Evolutionary conservation across 768 basidiomycete genomes (phyloP).

Genomic region (Psilocybe tampanensis): DNA sequence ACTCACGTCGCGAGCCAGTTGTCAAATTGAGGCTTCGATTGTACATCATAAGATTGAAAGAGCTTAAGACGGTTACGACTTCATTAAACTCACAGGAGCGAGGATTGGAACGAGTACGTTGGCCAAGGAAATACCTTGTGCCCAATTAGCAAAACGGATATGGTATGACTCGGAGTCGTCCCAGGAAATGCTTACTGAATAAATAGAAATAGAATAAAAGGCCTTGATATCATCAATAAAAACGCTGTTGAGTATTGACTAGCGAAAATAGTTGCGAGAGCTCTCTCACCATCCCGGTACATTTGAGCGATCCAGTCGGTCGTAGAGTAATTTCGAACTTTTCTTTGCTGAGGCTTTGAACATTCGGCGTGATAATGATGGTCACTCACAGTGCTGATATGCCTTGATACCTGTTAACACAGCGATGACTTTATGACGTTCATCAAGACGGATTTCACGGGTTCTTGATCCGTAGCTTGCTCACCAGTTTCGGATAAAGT

Average conservation of each 20-base stretch:
- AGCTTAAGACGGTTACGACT: background rate
- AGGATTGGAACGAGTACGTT: slow-evolving; percentile 41
- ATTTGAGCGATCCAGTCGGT: slow-evolving; percentile 38
- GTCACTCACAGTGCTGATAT: slow-evolving; percentile 36
- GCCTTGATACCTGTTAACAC: slow-evolving; percentile 38
- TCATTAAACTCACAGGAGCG: slow-evolving; percentile 30
- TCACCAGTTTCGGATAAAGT: slow-evolving; percentile 41
- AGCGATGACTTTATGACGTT: slow-evolving; percentile 32
- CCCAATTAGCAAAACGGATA: background rate
- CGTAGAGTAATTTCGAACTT: slow-evolving; percentile 34
- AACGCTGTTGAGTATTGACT: too few relatives aligned
- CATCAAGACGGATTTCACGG: background rate
- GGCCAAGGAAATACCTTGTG: slow-evolving; percentile 36
- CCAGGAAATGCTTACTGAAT: slow-evolving; percentile 26
- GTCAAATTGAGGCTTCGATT: slow-evolving; percentile 27
- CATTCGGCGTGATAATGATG: background rate
- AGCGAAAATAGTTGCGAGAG: too few relatives aligned
- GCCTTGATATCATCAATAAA: too few relatives aligned
- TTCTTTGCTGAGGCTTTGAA: background rate
- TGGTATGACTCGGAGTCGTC: background rate
- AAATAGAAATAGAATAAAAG: slow-evolving; percentile 42
- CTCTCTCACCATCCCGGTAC: slow-evolving; percentile 41
- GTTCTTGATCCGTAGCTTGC: slow-evolving; percentile 9
- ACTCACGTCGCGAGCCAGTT: slow-evolving; percentile 47
- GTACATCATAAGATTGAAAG: too few relatives aligned